These are phyloP conservation scores for Tetracladium setigerum DNA, from an alignment of 495 filamentous ascomycete genomes.

Conservation along the genomic window DNA sequence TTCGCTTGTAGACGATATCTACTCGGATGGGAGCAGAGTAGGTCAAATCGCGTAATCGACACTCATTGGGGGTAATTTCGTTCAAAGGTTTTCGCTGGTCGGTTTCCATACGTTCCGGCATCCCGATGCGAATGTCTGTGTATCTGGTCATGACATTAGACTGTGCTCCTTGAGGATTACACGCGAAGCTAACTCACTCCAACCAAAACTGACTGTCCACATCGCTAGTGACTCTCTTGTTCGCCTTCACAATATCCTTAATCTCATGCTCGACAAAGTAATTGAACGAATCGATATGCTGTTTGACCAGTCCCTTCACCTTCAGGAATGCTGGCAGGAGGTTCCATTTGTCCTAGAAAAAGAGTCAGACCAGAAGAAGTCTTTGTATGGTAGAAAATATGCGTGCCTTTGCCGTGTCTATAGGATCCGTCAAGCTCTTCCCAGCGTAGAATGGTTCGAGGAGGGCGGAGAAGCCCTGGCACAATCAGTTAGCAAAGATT, in stretches of 20 bases:
- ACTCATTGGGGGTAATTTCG: slow-evolving; percentile 84
- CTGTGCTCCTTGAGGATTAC: background rate
- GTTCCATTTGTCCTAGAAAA: slow-evolving; percentile 79
- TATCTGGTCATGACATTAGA: slow-evolving; percentile 35
- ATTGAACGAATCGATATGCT: slow-evolving; percentile 98
- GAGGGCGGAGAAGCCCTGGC: slow-evolving; percentile 70
- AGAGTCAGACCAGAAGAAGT: background rate
- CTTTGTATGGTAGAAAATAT: background rate
- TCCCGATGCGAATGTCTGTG: slow-evolving; percentile 76
- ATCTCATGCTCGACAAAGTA: slow-evolving; percentile 92
- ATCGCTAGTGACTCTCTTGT: slow-evolving; percentile 78
- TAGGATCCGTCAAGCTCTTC: slow-evolving; percentile 86
- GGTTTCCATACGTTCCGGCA: slow-evolving; percentile 69
- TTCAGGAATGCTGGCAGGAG: slow-evolving; percentile 92
- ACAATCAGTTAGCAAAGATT: too few species aligned
- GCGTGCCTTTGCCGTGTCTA: slow-evolving; percentile 65
- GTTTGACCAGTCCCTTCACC: slow-evolving; percentile 92
- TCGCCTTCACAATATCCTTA: slow-evolving; percentile 90
- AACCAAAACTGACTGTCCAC: slow-evolving; percentile 81
- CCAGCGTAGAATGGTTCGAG: slow-evolving; percentile 94
- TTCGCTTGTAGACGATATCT: slow-evolving; percentile 78
- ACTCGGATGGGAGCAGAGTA: slow-evolving; percentile 91
- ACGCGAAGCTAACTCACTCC: slow-evolving; percentile 39
- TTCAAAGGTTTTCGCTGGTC: slow-evolving; percentile 48
- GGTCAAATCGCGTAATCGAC: slow-evolving; percentile 87